phyloP scores from a whole-genome alignment of 768 basidiomycete species.

The Gymnopilus dilepis region DNA sequence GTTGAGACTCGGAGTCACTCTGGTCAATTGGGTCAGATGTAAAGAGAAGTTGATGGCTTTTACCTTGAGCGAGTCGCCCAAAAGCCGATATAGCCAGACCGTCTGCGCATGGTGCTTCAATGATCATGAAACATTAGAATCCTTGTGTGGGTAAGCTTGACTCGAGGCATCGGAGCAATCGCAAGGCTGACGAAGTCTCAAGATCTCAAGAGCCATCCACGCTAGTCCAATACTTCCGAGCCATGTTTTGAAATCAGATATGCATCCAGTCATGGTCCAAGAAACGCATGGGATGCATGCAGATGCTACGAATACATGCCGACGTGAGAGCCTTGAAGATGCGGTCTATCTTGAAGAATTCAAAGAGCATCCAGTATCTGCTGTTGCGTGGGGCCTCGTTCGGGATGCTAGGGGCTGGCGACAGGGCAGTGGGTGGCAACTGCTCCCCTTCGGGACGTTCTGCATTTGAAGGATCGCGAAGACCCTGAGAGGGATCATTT shows the following conservation, averaged over 20 bases:
- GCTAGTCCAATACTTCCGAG: neutral
- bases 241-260: neutral
- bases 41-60: neutral
- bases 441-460: too few relatives aligned
- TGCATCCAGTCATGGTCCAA: too few relatives aligned
- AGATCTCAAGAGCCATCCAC: neutral
- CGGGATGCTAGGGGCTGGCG: too few relatives aligned
- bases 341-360: constrained; percentile 7
- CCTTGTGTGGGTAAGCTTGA: neutral
- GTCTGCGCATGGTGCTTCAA: neutral
- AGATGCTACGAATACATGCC: neutral
- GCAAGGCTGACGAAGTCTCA: neutral
- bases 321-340: constrained; percentile 15
- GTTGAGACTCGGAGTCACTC: neutral
- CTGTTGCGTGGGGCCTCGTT: neutral
- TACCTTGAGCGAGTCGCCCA: neutral
- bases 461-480: neutral
- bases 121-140: neutral
- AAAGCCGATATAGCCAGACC: neutral
- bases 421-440: constrained; percentile 10
- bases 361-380: too few relatives aligned
- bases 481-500: constrained; percentile 11
- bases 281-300: constrained; percentile 12
- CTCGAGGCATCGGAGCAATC: neutral
- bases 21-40: neutral